Conservation (phyloP, 2,329 filamentous ascomycete genomes). For the Helotiales sp. region DNA sequence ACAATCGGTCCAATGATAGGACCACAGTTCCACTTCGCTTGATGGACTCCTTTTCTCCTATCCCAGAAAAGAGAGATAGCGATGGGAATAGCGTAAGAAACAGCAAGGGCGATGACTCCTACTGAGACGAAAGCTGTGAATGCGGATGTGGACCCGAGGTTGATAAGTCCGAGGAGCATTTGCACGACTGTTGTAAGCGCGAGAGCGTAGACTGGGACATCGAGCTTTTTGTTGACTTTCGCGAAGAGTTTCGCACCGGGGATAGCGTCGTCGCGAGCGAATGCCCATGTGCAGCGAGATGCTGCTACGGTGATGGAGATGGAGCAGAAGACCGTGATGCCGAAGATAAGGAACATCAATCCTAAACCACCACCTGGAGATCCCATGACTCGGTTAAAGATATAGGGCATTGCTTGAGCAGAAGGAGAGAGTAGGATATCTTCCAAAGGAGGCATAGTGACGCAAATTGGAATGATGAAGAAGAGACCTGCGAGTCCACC, state of each 20-base stretch:
- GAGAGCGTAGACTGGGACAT: conserved; percentile 66
- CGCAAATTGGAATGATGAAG: conserved; percentile 52
- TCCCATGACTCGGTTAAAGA: conserved; percentile 51
- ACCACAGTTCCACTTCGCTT: conserved; percentile 58
- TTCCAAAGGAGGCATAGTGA: conserved; percentile 46
- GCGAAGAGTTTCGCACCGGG: conserved; percentile 61
- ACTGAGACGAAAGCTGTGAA: conserved; percentile 73
- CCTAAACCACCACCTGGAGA: conserved; percentile 46
- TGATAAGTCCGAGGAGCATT: conserved; percentile 68
- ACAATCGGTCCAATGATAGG: conserved; percentile 60
- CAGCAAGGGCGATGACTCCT: conserved; percentile 68
- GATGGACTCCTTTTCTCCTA: conserved; percentile 50
- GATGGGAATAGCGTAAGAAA: conserved; percentile 75
- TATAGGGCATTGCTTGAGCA: conserved; percentile 51
- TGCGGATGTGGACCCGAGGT: conserved; percentile 65
- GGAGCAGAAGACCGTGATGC: conserved; percentile 52
- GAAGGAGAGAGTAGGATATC: conserved; percentile 46
- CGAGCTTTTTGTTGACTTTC: conserved; percentile 58
- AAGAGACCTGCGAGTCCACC: conserved; percentile 50
- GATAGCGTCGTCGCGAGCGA: conserved; percentile 66
- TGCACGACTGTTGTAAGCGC: conserved; percentile 60
- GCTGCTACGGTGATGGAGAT: conserved; percentile 54
- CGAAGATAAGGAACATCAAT: conserved; percentile 49
- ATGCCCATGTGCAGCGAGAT: conserved; percentile 66
- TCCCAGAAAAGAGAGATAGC: conserved; percentile 67